A percentile compares a stretch with the other conserved stretches of the same genome.
Evolutionary conservation across 2,329 filamentous ascomycete species (phyloP).

Genomic region (Exophiala lecanii-corni): DNA sequence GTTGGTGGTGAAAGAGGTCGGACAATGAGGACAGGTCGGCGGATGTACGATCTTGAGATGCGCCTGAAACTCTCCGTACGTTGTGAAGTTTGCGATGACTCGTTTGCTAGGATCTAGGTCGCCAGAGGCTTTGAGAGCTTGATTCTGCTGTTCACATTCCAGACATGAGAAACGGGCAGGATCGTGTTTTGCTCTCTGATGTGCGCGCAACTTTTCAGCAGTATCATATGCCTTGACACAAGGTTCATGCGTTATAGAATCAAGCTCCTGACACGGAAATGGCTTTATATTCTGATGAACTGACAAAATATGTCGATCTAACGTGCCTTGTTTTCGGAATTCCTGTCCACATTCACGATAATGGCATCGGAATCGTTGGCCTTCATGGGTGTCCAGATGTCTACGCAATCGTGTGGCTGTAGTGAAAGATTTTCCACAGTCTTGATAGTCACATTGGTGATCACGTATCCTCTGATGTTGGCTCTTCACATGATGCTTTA

Average conservation of each 20-base stretch:
- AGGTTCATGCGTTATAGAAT: conserved; percentile 46
- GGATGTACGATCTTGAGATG: conserved; percentile 71
- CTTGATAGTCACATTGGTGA: conserved; percentile 65
- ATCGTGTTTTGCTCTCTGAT: conserved; percentile 66
- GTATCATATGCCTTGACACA: conserved; percentile 72
- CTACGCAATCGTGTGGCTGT: conserved; percentile 72
- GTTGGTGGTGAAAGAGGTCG: conserved; percentile 61
- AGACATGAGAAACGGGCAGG: conserved; percentile 70
- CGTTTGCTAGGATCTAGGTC: conserved; percentile 16
- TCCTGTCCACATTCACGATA: conserved; percentile 67
- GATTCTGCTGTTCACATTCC: conserved; percentile 54
- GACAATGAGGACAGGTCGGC: conserved; percentile 69
- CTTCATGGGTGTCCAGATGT: conserved; percentile 73
- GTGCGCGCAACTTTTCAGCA: conserved; percentile 64
- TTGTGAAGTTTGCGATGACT: conserved; percentile 60
- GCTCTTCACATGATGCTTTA: conserved; percentile 79
- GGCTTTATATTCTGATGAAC: conserved; percentile 69
- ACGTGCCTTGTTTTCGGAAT: conserved; percentile 82
- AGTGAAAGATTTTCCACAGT: conserved; percentile 75
- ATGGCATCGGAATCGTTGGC: conserved; percentile 69
- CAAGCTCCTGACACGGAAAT: conserved; percentile 63
- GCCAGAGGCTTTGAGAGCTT: conserved; percentile 32
- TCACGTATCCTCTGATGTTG: conserved; percentile 68
- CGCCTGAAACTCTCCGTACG: conserved; percentile 63
- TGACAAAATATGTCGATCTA: conserved; percentile 74